Evolutionary conservation across 768 basidiomycete genomes (phyloP).

Genomic region (Auriscalpium vulgare): DNA sequence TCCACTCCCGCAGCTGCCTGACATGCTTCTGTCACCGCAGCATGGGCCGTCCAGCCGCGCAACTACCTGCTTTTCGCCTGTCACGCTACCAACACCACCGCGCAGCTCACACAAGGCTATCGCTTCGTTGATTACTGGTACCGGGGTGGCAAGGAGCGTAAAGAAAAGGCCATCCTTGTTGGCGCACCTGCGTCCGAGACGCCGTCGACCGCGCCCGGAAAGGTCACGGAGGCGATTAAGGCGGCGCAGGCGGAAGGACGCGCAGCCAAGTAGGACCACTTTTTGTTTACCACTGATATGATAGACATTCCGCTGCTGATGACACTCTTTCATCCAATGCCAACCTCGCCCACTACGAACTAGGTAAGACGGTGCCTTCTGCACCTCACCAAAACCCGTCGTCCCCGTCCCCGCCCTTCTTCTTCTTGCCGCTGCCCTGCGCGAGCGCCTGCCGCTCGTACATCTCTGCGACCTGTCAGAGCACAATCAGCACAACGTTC

Average conservation of each 20-base stretch:
- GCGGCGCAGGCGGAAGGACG: conserved; percentile 23
- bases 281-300: too few relatives aligned
- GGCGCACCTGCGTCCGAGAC: not conserved
- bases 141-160: conserved; percentile 77
- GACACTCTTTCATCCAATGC: not conserved
- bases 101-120: conserved; percentile 74
- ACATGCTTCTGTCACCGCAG: conserved; percentile 30
- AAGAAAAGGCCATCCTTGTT: conserved; percentile 17
- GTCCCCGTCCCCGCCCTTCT: conserved; percentile 51
- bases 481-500: conserved; percentile 6
- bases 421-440: conserved; percentile 63
- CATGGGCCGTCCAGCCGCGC: conserved; percentile 92
- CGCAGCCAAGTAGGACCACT: conserved; percentile 4
- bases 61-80: conserved; percentile 95
- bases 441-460: conserved; percentile 84
- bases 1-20: not conserved
- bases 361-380: not conserved
- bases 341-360: not conserved
- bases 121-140: conserved; percentile 92
- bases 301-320: too few relatives aligned
- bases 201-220: conserved; percentile 23
- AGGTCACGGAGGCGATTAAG: conserved; percentile 44
- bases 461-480: conserved; percentile 79
- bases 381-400: conserved; percentile 66
- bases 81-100: conserved; percentile 84